Conservation (phyloP, 305 asterid species). For the Nicotiana rustica region DNA sequence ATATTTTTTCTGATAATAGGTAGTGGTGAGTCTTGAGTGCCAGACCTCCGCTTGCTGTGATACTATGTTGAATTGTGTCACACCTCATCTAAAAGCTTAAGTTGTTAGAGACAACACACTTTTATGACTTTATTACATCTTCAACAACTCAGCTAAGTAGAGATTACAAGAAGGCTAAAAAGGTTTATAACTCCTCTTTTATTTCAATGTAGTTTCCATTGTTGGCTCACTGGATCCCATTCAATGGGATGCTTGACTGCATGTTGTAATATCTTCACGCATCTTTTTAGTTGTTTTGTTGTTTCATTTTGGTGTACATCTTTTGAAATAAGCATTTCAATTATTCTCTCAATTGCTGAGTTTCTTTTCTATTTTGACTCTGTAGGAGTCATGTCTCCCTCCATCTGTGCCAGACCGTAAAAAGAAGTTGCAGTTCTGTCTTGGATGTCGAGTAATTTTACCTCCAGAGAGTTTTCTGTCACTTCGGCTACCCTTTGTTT, state of each 20-base stretch:
- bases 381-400: slow-evolving; percentile 82
- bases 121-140: background rate
- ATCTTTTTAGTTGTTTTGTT: slow-evolving; percentile 22
- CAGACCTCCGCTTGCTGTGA: background rate
- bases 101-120: background rate
- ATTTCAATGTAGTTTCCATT: background rate
- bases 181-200: background rate
- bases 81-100: background rate
- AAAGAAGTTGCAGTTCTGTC: slow-evolving; percentile 78
- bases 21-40: background rate
- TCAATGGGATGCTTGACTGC: background rate
- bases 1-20: background rate
- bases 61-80: slow-evolving; percentile 17
- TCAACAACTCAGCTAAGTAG: background rate
- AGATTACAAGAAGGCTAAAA: background rate
- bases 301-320: slow-evolving; percentile 21
- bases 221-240: background rate
- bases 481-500: slow-evolving; percentile 86
- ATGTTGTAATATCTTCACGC: background rate
- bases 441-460: slow-evolving; percentile 82
- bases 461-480: slow-evolving; percentile 95
- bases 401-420: slow-evolving; percentile 74
- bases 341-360: background rate
- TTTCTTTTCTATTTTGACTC: slow-evolving; percentile 33
- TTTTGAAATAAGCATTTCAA: background rate